Conservation (phyloP, 78 protist genomes). For the Dictyostelium brefeldianum region DNA sequence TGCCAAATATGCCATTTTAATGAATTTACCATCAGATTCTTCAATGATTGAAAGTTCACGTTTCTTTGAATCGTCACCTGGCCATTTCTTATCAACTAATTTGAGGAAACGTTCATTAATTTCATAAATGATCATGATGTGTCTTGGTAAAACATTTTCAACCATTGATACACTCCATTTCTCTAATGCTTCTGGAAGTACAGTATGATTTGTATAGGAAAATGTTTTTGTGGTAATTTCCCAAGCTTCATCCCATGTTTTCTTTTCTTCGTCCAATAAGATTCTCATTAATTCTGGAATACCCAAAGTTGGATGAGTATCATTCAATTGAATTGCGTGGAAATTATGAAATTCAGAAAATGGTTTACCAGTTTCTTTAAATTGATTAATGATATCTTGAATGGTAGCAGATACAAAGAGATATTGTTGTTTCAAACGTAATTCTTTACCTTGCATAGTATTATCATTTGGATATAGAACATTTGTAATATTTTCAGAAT, state of each 20-base stretch:
- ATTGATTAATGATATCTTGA: constrained; percentile 94
- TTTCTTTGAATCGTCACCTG: constrained; percentile 75
- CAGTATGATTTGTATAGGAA: constrained; percentile 98
- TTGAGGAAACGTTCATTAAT: constrained; percentile 93
- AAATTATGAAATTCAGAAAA: constrained; percentile 51
- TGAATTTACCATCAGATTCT: constrained; percentile 79
- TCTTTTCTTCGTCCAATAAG: constrained; percentile 89
- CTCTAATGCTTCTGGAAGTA: constrained; percentile 97
- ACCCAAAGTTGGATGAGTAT: constrained; percentile 98
- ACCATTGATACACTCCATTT: constrained; percentile 94
- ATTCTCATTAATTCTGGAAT: constrained; percentile 94
- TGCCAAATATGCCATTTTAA: constrained; percentile 95
- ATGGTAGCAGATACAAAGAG: constrained; percentile 95
- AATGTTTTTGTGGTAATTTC: constrained; percentile 81
- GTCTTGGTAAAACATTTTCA: constrained; percentile 95
- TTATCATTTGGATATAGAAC: constrained; percentile 98
- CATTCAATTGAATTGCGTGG: constrained; percentile 96
- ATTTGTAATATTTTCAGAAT: constrained; percentile 90
- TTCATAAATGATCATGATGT: constrained; percentile 93
- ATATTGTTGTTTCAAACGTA: constrained; percentile 97
- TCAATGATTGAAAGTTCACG: constrained; percentile 92
- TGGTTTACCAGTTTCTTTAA: constrained; percentile 59
- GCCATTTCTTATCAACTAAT: constrained; percentile 72
- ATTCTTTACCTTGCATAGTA: constrained; percentile 93
- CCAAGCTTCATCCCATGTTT: constrained; percentile 94